Evolutionary conservation across 2,329 filamentous ascomycete genomes (phyloP).

Genomic region (Pseudocercospora ulei): DNA sequence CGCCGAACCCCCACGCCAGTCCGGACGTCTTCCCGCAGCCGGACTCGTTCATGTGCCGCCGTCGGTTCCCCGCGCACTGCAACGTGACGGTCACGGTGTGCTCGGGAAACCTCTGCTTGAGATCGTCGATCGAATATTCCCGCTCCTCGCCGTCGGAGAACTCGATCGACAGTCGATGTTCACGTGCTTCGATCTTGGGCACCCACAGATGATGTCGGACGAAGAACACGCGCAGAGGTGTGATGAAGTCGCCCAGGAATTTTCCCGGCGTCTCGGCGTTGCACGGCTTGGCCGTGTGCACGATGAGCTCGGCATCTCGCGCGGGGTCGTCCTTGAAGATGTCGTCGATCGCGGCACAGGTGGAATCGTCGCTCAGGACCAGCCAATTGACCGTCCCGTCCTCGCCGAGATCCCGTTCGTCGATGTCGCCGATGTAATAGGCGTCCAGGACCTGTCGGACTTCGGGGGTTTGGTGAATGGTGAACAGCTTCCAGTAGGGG

Average conservation of each 20-base stretch:
- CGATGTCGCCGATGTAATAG: constrained; percentile 54
- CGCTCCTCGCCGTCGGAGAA: constrained; percentile 47
- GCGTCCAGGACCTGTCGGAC: constrained; percentile 54
- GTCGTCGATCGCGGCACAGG: constrained; percentile 47
- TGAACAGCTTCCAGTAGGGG: constrained; percentile 61
- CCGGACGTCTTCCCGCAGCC: constrained; percentile 45
- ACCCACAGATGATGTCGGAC: constrained; percentile 58
- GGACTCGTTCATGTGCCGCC: constrained; percentile 45
- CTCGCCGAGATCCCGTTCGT: constrained; percentile 50
- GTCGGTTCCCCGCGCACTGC: constrained; percentile 54
- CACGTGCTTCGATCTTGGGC: constrained; percentile 40
- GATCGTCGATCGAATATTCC: constrained; percentile 47
- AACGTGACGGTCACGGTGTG: constrained; percentile 48
- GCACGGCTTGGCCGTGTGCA: constrained; percentile 48
- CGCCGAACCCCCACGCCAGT: constrained; percentile 51
- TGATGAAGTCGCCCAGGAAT: constrained; percentile 46
- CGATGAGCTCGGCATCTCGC: constrained; percentile 45
- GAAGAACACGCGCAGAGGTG: constrained; percentile 50
- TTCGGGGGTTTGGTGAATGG: constrained; percentile 56
- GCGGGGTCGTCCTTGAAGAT: constrained; percentile 49
- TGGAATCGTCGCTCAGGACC: constrained; percentile 6
- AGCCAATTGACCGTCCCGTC: constrained; percentile 38
- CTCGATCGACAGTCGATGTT: constrained; percentile 47
- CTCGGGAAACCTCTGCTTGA: constrained; percentile 45
- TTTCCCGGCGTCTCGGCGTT: constrained; percentile 52